Conservation (phyloP, 441 rosid genomes). For the Populus hybrid region DNA sequence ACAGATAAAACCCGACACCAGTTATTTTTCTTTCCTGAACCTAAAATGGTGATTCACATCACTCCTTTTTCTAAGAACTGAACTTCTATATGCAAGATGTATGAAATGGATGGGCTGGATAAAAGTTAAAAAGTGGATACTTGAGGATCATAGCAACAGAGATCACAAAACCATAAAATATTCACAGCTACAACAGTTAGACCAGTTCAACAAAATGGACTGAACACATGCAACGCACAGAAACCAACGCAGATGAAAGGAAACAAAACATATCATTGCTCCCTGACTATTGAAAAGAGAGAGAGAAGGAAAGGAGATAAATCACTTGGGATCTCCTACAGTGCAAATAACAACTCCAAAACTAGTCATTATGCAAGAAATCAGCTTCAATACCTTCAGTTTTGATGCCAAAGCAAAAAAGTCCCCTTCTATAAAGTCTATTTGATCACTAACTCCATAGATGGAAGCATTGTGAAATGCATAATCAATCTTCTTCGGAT, state of each 20-base stretch:
- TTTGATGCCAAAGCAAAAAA: conserved; percentile 68
- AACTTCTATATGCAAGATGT: not conserved
- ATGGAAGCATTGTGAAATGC: conserved; percentile 79
- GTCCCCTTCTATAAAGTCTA: conserved; percentile 79
- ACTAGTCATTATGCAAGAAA: conserved; percentile 1
- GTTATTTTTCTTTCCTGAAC: not conserved
- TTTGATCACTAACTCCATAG: conserved; percentile 69
- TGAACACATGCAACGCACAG: not conserved
- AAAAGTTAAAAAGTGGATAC: not conserved
- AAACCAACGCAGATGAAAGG: not conserved
- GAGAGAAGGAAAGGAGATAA: not conserved
- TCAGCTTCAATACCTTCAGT: conserved; percentile 52
- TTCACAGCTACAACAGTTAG: not conserved
- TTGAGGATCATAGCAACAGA: not conserved
- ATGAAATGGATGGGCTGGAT: not conserved
- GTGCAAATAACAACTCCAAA: conserved; percentile 4
- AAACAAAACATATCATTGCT: not conserved
- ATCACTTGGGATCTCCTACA: not conserved
- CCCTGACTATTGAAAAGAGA: not conserved
- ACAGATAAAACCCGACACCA: not conserved
- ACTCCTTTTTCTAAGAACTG: conserved; percentile 1
- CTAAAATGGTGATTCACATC: conserved; percentile 1
- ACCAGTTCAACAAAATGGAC: not conserved
- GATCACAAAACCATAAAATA: not conserved
- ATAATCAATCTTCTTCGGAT: conserved; percentile 72